phyloP scores from a whole-genome alignment of 768 basidiomycete genomes.

The Hericium coralloides region DNA sequence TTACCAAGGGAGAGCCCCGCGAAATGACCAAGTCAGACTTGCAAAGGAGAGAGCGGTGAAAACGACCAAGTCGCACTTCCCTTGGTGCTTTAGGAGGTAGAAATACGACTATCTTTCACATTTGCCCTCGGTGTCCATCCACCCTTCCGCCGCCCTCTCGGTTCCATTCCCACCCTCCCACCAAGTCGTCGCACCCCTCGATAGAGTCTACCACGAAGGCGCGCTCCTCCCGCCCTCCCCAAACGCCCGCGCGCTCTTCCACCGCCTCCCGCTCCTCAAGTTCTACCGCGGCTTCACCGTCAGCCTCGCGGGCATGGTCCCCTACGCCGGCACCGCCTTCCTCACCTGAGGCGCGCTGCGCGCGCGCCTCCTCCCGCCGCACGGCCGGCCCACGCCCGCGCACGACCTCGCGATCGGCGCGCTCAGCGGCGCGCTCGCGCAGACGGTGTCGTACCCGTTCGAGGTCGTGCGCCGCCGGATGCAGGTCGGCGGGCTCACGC shows the following conservation, averaged over 20 bases:
- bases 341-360: conserved; percentile 81
- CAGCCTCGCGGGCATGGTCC: conserved; percentile 85
- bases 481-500: conserved; percentile 87
- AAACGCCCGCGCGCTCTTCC: conserved; percentile 28
- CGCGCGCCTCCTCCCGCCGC: conserved; percentile 44
- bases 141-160: no score
- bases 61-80: no score
- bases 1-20: no score
- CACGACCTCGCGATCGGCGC: conserved; percentile 82
- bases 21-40: no score
- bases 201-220: conserved; percentile 72
- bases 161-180: no score
- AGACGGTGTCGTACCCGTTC: conserved; percentile 91
- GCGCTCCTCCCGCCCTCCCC: conserved; percentile 19
- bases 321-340: conserved; percentile 94
- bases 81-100: no score
- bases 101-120: no score
- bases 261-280: conserved; percentile 68
- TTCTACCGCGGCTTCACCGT: conserved; percentile 98
- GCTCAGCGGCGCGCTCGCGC: conserved; percentile 73
- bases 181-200: no score
- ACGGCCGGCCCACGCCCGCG: conserved; percentile 21
- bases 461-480: conserved; percentile 87
- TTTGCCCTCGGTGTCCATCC: no score
- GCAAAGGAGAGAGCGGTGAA: no score